Base-by-base conservation (phyloP, 805 yeast species). In the Metschnikowia henanensis region DNA sequence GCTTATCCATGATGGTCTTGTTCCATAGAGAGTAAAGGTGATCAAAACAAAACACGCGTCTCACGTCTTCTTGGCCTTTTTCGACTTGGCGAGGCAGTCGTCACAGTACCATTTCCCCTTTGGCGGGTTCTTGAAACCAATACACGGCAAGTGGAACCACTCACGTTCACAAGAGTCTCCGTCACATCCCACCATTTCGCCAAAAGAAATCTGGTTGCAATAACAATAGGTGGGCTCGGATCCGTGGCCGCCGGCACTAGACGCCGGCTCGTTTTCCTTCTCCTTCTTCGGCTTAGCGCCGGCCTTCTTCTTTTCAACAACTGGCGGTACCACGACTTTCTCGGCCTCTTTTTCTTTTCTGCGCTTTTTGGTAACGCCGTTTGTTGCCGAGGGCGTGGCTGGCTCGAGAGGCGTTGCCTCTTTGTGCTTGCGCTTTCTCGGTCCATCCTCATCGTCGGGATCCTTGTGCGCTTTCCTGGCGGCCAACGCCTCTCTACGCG, bases 111-210 rank as follows among this genome's bases (percentile, higher is more conserved):
- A 73, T 50, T 66, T 74, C 2, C 72, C 71, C 68, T 83, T 86
- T 2, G 97, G 98, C 5, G 92, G 79, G 38, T 89, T 83, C 39
- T 83, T 80, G 55, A 90, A 75, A 0, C 96, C 96, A 33, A 88
- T 86, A 65, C 98, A 91, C 15, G 95, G 95, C 53, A 92, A 71
- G 70, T 91, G 98, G 68, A 91, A 91, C 98, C 98, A 91, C 64
- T 91, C 98, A 42, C 89, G 74, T 61, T 83, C 83, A 70, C 98
- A 92, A 46, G 83, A 81, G 28, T 87, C 91, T 10, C 97, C 97
- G 59, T 94, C 99, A 68, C 99, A 94, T 2, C 96, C 99, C 47
- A 94, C 97, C 99, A 94, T 94, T 59, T 94, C 98, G 16, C 99
- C 99, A 61, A 87, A 94, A 4, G 97, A 92, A 0, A 91, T 96